Conservation (phyloP, 176 grass and related monocot genomes). For the Lolium rigidum region DNA sequence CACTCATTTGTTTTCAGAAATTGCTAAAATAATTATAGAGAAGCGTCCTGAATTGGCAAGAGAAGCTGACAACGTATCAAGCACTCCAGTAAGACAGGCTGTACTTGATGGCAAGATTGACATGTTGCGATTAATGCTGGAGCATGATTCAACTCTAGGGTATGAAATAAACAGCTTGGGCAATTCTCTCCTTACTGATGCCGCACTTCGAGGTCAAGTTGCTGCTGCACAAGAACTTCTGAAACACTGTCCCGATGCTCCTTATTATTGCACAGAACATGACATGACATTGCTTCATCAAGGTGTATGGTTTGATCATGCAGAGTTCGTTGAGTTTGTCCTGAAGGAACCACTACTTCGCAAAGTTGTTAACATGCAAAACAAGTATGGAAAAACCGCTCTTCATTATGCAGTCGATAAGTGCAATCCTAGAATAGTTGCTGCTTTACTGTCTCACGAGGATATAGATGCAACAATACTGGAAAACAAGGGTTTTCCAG, state of each 20-base stretch:
- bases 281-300: background rate
- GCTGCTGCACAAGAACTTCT: background rate
- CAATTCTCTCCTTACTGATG: accelerated
- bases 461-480: background rate
- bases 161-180: accelerated
- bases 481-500: background rate
- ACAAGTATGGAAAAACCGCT: background rate
- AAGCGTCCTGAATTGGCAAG: no score
- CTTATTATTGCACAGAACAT: no score
- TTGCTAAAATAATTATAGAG: no score
- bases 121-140: background rate
- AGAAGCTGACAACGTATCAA: no score
- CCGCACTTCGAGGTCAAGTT: background rate
- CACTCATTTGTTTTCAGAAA: background rate
- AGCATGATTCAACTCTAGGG: background rate
- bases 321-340: background rate
- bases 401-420: background rate
- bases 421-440: background rate
- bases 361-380: background rate
- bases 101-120: background rate
- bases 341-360: background rate
- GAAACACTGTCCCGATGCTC: no score
- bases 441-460: no score
- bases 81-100: background rate
- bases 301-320: background rate